These are phyloP conservation scores for Novymonas esmeraldas DNA, from an alignment of 208 protist genomes.

Conservation along the genomic window DNA sequence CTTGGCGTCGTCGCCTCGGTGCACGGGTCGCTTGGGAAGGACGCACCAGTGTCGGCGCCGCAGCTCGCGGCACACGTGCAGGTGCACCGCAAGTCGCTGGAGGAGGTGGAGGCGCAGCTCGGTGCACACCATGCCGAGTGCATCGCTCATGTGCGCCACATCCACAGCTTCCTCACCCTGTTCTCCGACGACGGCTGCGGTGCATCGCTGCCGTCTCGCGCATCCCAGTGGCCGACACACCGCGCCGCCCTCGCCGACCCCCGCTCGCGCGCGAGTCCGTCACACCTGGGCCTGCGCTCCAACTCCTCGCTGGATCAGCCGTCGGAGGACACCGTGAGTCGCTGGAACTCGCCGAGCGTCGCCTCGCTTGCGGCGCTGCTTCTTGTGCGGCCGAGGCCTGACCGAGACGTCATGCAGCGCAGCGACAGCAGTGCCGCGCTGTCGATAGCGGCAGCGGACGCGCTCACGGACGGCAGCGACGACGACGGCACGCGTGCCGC, in stretches of 20 bases:
- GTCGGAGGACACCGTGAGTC: neutral
- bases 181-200: slow-evolving; percentile 1
- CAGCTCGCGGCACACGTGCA: slow-evolving; percentile 32
- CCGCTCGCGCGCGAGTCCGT: neutral
- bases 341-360: slow-evolving; percentile 21
- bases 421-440: neutral
- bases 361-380: slow-evolving; percentile 16
- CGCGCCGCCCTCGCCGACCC: neutral
- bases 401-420: slow-evolving; percentile 8
- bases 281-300: neutral
- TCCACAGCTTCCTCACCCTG: slow-evolving; percentile 12
- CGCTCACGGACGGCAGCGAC: slow-evolving; percentile 1
- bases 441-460: neutral
- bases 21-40: slow-evolving; percentile 25
- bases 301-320: neutral
- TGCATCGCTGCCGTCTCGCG: neutral
- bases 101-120: slow-evolving; percentile 31
- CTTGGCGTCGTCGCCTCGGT: slow-evolving; percentile 21
- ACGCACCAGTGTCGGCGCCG: slow-evolving; percentile 13
- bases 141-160: slow-evolving; percentile 7
- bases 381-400: neutral
- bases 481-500: slow-evolving; percentile 11
- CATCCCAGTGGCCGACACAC: neutral
- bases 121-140: slow-evolving; percentile 20
- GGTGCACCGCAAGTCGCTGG: slow-evolving; percentile 31